Base-by-base conservation (phyloP, 2,329 filamentous ascomycete species). In the Cercospora janseana region DNA sequence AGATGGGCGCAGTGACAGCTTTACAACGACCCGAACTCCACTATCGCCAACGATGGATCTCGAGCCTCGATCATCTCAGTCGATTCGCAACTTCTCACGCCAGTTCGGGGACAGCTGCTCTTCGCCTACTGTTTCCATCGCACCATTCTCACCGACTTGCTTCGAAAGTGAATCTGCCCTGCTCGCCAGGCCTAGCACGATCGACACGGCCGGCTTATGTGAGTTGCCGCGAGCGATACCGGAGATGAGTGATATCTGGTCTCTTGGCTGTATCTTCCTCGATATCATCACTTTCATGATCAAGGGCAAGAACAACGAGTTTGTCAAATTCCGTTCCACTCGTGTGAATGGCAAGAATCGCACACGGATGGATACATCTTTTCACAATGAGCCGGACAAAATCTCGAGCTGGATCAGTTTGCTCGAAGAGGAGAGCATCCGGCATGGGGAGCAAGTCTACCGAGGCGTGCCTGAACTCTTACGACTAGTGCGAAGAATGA, bases 271-370 rank as follows among this genome's bases (percentile, higher is more conserved):
- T 65, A 76, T 89, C 44, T 86, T 86, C 53, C 72, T 89, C 12
- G 86, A 91, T 56, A 77, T 90, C 23, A 64, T 89, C 15, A 82
- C 82, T 16, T 82, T 87, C 61, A 72, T 87, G 50, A 68, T 88
- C 52, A 87, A 87, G 65, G 82, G 83, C 58, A 80, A 82, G 46
- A 76, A 80, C 1, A 77, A 79, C 42, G 79, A 83, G 20, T 88
- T 89, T 62, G 74, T 80, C 26, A 76, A 80, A 18, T 82, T 87
- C 64, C 82, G 87, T 4, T 77, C 80, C 1, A 56, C 60, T 4
- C 81, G 85, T 64, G 83, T 82, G 63, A 78, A 68, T 21, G 48
- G 43, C 35, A 48, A 57, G 29, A 51, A 51, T 40, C 59, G 58
- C 31, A 27, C 44, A 38, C 54, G 58, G 12, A 53, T 78, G 6